Evolutionary conservation across 1,139 yeast species (phyloP), one percentile per base, ranked within the genome.

Genomic region (Sugiyamaella paludigena): DNA sequence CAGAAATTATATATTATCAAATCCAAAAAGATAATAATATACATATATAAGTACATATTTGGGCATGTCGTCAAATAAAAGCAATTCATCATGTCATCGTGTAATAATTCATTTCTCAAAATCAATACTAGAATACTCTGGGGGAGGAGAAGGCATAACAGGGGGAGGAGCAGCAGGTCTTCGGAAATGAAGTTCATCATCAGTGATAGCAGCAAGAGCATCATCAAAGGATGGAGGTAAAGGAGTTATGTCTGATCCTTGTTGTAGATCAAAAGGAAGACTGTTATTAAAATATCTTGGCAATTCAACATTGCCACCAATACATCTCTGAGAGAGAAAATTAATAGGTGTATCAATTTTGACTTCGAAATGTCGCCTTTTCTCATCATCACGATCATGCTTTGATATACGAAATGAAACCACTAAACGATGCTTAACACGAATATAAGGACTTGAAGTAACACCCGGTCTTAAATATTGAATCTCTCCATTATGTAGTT

Each of bases 281-380:
- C 31, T 34, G 28, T 19, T 34, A 41, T 33, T 27, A 36, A 36
- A 12, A 45, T 87, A 87, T 33, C 78, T 76, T 0, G 96, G 96
- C 47, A 88, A 73, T 43, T 83, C 87, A 40, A 83, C 73, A 39
- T 83, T 82, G 2, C 78, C 89, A 11, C 76, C 79, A 41, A 75
- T 77, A 70, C 96, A 88, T 55, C 80, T 77, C 26, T 87, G 79
- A 47, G 94, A 84, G 41, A 87, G 74, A 47, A 89, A 72, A 29
- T 78, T 75, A 46, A 89, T 75, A 0, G 96, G 96, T 0, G 96
- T 86, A 64, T 88, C 96, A 40, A 89, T 85, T 45, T 88, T 83
- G 41, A 89, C 95, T 60, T 89, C 96, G 62, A 83, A 89, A 65
- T 87, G 95, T 60, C 87, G 91, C 70, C 85, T 71, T 43, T 71